Evolutionary conservation across 306 rosid genomes (phyloP).

Genomic region (Adenanthera pavonina): DNA sequence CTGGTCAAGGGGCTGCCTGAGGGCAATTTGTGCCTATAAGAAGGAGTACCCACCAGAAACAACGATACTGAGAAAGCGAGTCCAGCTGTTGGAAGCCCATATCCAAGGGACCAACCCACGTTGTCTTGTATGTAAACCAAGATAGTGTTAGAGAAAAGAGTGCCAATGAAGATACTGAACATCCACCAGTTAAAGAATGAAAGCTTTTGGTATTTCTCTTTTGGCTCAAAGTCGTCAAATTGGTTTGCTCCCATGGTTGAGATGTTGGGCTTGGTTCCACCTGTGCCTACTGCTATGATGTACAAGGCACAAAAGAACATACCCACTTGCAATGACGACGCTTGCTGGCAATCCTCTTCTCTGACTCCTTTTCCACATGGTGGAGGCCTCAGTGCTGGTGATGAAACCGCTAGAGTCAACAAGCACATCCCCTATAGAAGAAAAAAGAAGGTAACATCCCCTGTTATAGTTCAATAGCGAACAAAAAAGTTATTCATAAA

Average conservation of each 20-base stretch:
- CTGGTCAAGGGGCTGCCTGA: slow-evolving; percentile 71
- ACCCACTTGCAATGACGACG: slow-evolving; percentile 65
- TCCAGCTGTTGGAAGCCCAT: slow-evolving; percentile 80
- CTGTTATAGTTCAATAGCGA: neutral
- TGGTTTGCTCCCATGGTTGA: slow-evolving; percentile 95
- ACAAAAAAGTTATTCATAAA: neutral
- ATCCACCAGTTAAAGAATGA: slow-evolving; percentile 94
- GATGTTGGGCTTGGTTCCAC: slow-evolving; percentile 89
- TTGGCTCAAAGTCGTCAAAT: slow-evolving; percentile 76
- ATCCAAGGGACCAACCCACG: slow-evolving; percentile 76
- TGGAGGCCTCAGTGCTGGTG: slow-evolving; percentile 73
- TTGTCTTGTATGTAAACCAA: slow-evolving; percentile 80
- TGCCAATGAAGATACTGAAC: slow-evolving; percentile 72
- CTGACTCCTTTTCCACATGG: slow-evolving; percentile 45
- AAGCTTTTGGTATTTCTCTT: slow-evolving; percentile 62
- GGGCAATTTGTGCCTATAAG: slow-evolving; percentile 79
- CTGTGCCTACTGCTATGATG: slow-evolving; percentile 73
- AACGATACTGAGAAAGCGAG: slow-evolving; percentile 64
- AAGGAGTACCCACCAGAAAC: slow-evolving; percentile 64
- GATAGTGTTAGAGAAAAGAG: slow-evolving; percentile 71
- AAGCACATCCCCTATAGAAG: slow-evolving; percentile 67
- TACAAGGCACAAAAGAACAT: slow-evolving; percentile 70
- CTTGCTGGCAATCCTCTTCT: slow-evolving; percentile 46
- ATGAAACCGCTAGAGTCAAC: slow-evolving; percentile 68
- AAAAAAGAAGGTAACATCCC: neutral